A percentile compares a stretch with the other conserved stretches of the same genome.
phyloP scores from a whole-genome alignment of 257 asterid species.

The Striga asiatica region DNA sequence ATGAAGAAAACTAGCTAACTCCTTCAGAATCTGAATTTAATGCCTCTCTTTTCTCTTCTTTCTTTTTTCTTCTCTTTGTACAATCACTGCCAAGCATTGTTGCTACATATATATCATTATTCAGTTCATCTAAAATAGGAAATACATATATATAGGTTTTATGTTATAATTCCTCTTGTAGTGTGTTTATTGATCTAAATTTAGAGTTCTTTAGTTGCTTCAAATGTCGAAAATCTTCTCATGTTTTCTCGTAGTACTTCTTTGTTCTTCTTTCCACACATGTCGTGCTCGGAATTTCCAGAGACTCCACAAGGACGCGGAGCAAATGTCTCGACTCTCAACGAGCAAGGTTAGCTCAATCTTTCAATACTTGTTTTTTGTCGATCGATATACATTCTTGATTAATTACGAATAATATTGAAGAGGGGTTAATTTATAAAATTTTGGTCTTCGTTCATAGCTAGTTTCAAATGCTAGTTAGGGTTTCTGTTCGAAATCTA shows the following conservation, averaged over 20 bases:
- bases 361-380: not conserved
- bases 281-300: slow-evolving; percentile 42
- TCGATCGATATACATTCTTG: not conserved
- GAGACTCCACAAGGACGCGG: not conserved
- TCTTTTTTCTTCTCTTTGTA: too few relatives aligned
- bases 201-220: not conserved
- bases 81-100: too few relatives aligned
- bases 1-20: slow-evolving; percentile 14
- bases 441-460: too few relatives aligned
- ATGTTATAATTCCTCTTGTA: too few relatives aligned
- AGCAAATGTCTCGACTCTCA: not conserved
- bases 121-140: too few relatives aligned
- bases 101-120: too few relatives aligned
- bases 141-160: too few relatives aligned
- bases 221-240: slow-evolving; percentile 31
- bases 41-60: slow-evolving; percentile 21
- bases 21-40: slow-evolving; percentile 34
- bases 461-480: too few relatives aligned
- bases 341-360: slow-evolving; percentile 27
- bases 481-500: too few relatives aligned
- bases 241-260: slow-evolving; percentile 23
- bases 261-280: slow-evolving; percentile 28
- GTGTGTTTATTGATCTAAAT: not conserved
- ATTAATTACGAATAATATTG: too few relatives aligned
- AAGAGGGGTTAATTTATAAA: too few relatives aligned